Evolutionary conservation across 352 stramenopile genomes (phyloP).

Genomic region (Pythium folliculosum): DNA sequence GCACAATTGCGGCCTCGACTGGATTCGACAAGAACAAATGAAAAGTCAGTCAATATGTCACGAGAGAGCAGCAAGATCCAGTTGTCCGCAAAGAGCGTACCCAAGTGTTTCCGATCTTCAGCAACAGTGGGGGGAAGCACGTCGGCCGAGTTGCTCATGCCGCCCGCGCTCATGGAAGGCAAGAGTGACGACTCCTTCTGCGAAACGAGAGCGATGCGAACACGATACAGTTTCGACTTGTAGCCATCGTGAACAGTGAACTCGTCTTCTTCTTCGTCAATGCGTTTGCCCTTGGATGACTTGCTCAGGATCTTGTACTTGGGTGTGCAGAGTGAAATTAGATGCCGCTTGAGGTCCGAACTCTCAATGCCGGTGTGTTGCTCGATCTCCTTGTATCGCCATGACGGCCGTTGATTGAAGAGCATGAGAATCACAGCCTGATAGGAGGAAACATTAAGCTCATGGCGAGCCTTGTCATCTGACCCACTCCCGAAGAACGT

Average conservation of each 20-base stretch:
- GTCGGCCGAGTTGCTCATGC: constrained; percentile 57
- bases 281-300: constrained; percentile 96
- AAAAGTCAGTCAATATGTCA: background rate
- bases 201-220: constrained; percentile 84
- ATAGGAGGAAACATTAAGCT: constrained; percentile 97
- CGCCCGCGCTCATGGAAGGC: constrained; percentile 33
- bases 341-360: constrained; percentile 90
- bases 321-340: constrained; percentile 97
- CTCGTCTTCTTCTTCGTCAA: constrained; percentile 92
- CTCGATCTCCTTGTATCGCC: constrained; percentile 89
- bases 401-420: constrained; percentile 92
- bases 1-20: constrained; percentile 93
- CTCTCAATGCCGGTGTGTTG: constrained; percentile 89
- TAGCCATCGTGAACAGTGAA: constrained; percentile 96
- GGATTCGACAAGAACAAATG: background rate
- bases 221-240: constrained; percentile 91
- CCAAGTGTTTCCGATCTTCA: constrained; percentile 95
- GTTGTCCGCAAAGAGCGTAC: constrained; percentile 24
- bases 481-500: constrained; percentile 74
- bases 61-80: background rate
- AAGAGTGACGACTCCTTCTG: constrained; percentile 78
- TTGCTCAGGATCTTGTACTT: constrained; percentile 98
- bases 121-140: constrained; percentile 91
- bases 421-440: constrained; percentile 98
- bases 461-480: constrained; percentile 80